These are phyloP conservation scores for Spiromyces aspiralis DNA, from an alignment of 371 early-diverging fungal species.

Conservation along the genomic window DNA sequence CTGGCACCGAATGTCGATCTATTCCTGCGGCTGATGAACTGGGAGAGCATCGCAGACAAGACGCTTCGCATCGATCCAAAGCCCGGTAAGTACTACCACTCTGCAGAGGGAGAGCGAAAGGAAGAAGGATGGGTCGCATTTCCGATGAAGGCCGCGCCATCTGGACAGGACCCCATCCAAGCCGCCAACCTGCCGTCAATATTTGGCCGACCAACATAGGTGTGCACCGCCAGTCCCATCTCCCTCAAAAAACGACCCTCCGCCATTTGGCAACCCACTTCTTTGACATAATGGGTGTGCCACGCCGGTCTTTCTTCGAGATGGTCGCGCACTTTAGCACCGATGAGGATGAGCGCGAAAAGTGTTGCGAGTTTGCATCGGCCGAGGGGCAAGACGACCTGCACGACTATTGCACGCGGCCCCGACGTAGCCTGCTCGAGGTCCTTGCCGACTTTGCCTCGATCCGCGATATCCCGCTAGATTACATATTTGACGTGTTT, in stretches of 20 bases:
- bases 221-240: slow-evolving; percentile 27
- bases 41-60: slow-evolving; percentile 50
- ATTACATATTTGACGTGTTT: slow-evolving; percentile 70
- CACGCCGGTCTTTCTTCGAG: slow-evolving; percentile 78
- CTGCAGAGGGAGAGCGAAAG: no score
- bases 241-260: slow-evolving; percentile 38
- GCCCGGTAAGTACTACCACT: no score
- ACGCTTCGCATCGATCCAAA: slow-evolving; percentile 32
- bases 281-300: slow-evolving; percentile 70
- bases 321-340: slow-evolving; percentile 60
- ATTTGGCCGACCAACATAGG: slow-evolving; percentile 9
- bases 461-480: slow-evolving; percentile 40
- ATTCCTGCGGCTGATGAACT: slow-evolving; percentile 51
- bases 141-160: neutral
- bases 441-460: slow-evolving; percentile 68
- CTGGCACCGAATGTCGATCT: slow-evolving; percentile 39
- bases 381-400: slow-evolving; percentile 75
- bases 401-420: slow-evolving; percentile 60
- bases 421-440: slow-evolving; percentile 64
- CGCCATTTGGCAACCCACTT: slow-evolving; percentile 48
- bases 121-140: neutral
- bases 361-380: slow-evolving; percentile 58
- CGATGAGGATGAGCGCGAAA: slow-evolving; percentile 53
- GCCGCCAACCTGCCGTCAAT: neutral
- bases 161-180: neutral